Evolutionary conservation across 2,329 filamentous ascomycete genomes (phyloP).

Genomic region (Pestalotiopsis sp.): DNA sequence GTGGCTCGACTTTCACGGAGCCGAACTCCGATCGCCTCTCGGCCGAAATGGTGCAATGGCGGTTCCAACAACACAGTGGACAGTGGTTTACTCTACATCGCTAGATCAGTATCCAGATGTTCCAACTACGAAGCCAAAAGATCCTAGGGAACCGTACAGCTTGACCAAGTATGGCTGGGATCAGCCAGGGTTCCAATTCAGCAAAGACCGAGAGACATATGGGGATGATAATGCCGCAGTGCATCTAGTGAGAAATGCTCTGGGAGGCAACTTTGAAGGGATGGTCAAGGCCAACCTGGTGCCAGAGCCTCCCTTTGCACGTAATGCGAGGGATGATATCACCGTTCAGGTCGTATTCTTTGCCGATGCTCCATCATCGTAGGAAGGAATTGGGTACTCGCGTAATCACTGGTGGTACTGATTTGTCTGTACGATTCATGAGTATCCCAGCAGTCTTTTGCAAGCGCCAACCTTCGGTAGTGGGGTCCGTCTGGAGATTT

Average conservation of each 20-base stretch:
- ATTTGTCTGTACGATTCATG: neutral
- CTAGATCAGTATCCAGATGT: neutral
- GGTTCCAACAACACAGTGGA: neutral
- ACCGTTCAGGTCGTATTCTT: slow-evolving; percentile 89
- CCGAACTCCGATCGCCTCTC: slow-evolving; percentile 28
- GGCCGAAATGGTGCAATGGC: neutral
- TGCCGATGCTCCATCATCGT: neutral
- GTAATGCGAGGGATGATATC: slow-evolving; percentile 70
- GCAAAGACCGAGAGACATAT: slow-evolving; percentile 66
- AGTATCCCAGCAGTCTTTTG: neutral
- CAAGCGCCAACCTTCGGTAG: neutral
- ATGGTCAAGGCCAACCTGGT: slow-evolving; percentile 73
- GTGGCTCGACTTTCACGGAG: slow-evolving; percentile 50
- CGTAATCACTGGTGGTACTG: neutral
- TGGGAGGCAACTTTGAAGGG: slow-evolving; percentile 73
- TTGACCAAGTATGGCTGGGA: slow-evolving; percentile 8
- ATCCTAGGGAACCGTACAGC: slow-evolving; percentile 12
- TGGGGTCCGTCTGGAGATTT: neutral
- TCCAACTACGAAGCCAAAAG: neutral
- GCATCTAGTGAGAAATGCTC: slow-evolving; percentile 75
- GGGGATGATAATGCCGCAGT: slow-evolving; percentile 80
- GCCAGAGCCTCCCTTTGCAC: slow-evolving; percentile 68
- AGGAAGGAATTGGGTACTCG: neutral
- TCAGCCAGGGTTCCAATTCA: slow-evolving; percentile 1
- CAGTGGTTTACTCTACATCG: too few relatives aligned